Conservation (phyloP, 805 yeast species). For the Wickerhamiella galacta region DNA sequence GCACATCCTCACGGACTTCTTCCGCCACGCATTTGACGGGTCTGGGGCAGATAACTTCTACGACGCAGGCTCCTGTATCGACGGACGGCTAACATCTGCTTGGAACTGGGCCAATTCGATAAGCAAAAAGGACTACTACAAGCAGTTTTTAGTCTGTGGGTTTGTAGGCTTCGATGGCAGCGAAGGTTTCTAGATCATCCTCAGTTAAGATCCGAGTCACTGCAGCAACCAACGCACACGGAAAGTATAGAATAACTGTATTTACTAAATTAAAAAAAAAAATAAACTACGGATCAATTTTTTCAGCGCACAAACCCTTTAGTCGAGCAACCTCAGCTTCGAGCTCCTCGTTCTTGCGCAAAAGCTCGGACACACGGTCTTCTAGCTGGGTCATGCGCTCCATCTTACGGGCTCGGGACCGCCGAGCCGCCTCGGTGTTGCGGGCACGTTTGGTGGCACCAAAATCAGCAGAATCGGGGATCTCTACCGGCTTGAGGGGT, state of each 20-base stretch:
- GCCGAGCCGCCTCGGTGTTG: slow-evolving; percentile 88
- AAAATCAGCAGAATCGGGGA: slow-evolving; percentile 24
- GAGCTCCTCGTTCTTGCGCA: slow-evolving; percentile 40
- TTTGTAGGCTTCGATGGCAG: slow-evolving; percentile 62
- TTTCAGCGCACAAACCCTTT: slow-evolving; percentile 6
- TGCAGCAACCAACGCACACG: too few relatives aligned
- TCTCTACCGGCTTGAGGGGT: slow-evolving; percentile 56
- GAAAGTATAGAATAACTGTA: not conserved
- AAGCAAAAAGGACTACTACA: slow-evolving; percentile 46
- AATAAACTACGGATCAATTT: not conserved
- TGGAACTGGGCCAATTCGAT: slow-evolving; percentile 72
- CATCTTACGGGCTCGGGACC: slow-evolving; percentile 87
- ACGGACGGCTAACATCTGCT: slow-evolving; percentile 64
- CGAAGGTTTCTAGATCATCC: slow-evolving; percentile 40
- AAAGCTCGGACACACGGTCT: slow-evolving; percentile 51
- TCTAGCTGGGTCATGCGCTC: slow-evolving; percentile 82
- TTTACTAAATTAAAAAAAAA: not conserved
- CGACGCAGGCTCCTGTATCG: slow-evolving; percentile 74
- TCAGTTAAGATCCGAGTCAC: too few relatives aligned
- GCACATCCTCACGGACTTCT: slow-evolving; percentile 33
- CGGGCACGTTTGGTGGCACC: slow-evolving; percentile 64
- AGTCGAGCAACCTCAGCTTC: slow-evolving; percentile 38
- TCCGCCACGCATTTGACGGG: slow-evolving; percentile 51
- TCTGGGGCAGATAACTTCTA: slow-evolving; percentile 73
- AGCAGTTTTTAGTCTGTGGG: slow-evolving; percentile 47